Evolutionary conservation across 129 eudicot species (phyloP).

Genomic region (Artemisia annua): DNA sequence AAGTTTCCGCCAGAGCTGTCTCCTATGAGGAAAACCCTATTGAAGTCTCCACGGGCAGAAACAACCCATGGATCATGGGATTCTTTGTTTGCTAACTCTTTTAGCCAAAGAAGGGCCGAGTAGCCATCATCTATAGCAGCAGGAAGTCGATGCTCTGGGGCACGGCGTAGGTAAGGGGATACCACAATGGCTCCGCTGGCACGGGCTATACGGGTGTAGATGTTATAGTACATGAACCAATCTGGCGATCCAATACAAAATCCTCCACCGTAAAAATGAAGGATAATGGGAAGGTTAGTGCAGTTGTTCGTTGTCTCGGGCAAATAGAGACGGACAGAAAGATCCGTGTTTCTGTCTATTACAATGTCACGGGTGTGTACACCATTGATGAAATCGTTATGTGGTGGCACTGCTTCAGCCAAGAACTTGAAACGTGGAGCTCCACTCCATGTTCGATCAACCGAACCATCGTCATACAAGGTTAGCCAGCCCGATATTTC

Average conservation of each 20-base stretch:
- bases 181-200: conserved; percentile 36
- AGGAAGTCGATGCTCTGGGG: conserved; percentile 75
- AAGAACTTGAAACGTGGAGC: conserved; percentile 52
- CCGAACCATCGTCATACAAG: conserved; percentile 54
- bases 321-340: conserved; percentile 45
- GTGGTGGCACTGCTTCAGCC: conserved; percentile 50
- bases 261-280: conserved; percentile 67
- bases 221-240: conserved; percentile 58
- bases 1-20: conserved; percentile 73
- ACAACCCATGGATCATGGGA: conserved; percentile 47
- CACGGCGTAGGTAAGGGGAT: conserved; percentile 53
- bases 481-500: conserved; percentile 68
- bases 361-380: conserved; percentile 44
- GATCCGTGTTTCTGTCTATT: conserved; percentile 19
- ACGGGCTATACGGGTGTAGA: conserved; percentile 51
- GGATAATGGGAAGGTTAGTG: conserved; percentile 45
- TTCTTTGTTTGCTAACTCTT: conserved; percentile 32
- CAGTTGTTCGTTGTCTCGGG: conserved; percentile 30
- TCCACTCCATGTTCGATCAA: conserved; percentile 64
- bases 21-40: conserved; percentile 57
- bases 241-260: conserved; percentile 55
- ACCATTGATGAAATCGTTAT: conserved; percentile 46
- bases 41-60: conserved; percentile 38
- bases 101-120: conserved; percentile 56
- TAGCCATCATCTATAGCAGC: conserved; percentile 56